A percentile compares a stretch with the other conserved stretches of the same genome.
Conservation (phyloP, 768 basidiomycete genomes). For the Phanerochaete sordida region DNA sequence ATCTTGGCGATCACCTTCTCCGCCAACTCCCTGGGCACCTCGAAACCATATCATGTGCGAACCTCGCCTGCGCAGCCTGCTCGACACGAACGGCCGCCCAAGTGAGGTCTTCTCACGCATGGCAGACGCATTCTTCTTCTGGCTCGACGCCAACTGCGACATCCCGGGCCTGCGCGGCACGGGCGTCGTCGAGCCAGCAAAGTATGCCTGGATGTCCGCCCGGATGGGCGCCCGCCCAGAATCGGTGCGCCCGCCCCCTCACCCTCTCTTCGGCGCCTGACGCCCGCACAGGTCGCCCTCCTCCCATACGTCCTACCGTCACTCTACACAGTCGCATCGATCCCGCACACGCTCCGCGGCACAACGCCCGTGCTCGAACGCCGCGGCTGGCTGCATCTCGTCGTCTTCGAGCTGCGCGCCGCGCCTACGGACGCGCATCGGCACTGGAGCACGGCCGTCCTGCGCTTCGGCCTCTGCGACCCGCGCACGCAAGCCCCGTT, state of each 20-base stretch:
- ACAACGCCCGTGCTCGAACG: not conserved
- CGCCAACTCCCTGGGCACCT: not conserved
- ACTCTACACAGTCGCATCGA: not conserved
- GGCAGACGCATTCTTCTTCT: conserved; percentile 6
- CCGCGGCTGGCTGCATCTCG: conserved; percentile 1
- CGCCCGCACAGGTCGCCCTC: not conserved
- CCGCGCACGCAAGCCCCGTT: not conserved
- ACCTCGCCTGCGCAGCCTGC: not conserved
- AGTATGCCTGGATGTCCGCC: conserved; percentile 3
- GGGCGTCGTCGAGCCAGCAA: conserved; percentile 5
- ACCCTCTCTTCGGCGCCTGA: not conserved
- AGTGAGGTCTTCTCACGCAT: not conserved
- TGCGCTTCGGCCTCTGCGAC: not conserved
- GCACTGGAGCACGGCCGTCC: not conserved
- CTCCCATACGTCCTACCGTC: not conserved
- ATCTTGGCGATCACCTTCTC: not conserved
- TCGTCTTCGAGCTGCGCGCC: conserved; percentile 3
- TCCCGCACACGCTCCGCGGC: not conserved
- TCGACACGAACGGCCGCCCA: conserved; percentile 1
- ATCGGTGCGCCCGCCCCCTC: not conserved
- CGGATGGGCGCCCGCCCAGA: not conserved
- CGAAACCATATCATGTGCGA: not conserved
- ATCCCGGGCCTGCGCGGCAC: conserved; percentile 1
- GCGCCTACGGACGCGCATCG: not conserved
- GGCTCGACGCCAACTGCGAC: conserved; percentile 1